Conservation (phyloP, 164 flowering plant species). For the Chimonanthus salicifolius region DNA sequence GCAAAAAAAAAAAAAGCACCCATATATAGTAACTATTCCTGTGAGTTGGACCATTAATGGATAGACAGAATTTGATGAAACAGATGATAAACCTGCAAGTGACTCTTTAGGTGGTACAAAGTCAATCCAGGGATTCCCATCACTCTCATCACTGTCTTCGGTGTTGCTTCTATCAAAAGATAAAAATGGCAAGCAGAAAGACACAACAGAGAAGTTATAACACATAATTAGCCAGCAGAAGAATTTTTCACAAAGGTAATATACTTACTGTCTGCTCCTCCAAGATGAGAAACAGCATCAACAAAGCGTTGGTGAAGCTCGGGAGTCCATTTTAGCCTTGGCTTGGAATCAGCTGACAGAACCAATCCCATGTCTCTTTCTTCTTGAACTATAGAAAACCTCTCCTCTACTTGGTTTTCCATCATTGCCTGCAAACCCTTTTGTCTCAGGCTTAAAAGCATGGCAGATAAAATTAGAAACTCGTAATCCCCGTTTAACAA, state of each 20-base stretch:
- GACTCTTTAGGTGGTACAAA: slow-evolving; percentile 87
- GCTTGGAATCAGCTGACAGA: slow-evolving; percentile 78
- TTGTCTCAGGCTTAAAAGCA: slow-evolving; percentile 2
- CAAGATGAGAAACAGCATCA: slow-evolving; percentile 59
- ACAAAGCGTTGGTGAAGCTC: slow-evolving; percentile 73
- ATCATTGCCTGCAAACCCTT: slow-evolving; percentile 35
- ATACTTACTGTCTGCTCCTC: slow-evolving; percentile 63
- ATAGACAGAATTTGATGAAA: slow-evolving; percentile 5
- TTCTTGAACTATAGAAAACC: slow-evolving; percentile 1
- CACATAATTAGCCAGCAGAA: neutral
- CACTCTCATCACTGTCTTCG: slow-evolving; percentile 77
- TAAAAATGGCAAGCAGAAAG: slow-evolving; percentile 1
- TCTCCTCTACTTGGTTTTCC: slow-evolving; percentile 16
- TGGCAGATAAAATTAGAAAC: neutral
- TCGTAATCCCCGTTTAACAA: slow-evolving; percentile 7
- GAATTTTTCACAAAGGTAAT: slow-evolving; percentile 2
- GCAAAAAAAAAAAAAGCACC: slow-evolving; percentile 22
- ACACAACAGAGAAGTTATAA: neutral
- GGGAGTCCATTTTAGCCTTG: slow-evolving; percentile 81
- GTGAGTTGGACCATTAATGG: neutral
- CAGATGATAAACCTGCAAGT: slow-evolving; percentile 66
- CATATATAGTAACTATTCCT: neutral
- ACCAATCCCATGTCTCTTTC: slow-evolving; percentile 47
- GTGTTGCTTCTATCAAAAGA: slow-evolving; percentile 76
- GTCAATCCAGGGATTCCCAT: slow-evolving; percentile 88